A percentile compares a stretch with the other conserved stretches of the same genome.
Conservation (phyloP, 805 yeast species). For the Starmerella scarabaei region DNA sequence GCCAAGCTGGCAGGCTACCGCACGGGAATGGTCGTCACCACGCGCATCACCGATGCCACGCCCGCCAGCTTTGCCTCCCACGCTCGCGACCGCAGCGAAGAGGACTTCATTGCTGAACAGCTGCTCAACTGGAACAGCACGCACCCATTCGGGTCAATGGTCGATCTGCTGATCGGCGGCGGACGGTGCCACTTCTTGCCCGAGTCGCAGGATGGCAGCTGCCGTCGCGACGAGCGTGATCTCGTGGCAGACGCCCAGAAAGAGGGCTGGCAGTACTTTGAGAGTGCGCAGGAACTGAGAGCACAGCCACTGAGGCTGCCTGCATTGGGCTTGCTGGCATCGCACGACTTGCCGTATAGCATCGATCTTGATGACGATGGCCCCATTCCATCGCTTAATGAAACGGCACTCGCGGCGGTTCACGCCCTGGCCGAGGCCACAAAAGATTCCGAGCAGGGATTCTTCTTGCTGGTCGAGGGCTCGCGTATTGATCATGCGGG, state of each 20-base stretch:
- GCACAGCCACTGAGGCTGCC: constrained; percentile 37
- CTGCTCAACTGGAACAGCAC: constrained; percentile 48
- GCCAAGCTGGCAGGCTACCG: constrained; percentile 65
- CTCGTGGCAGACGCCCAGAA: constrained; percentile 49
- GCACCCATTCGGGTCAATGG: constrained; percentile 72
- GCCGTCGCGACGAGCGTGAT: constrained; percentile 59
- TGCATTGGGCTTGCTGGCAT: constrained; percentile 60
- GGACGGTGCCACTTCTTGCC: constrained; percentile 66
- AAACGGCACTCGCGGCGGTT: constrained; percentile 63
- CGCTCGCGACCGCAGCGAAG: constrained; percentile 60
- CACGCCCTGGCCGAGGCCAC: constrained; percentile 55
- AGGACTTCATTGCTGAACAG: constrained; percentile 76
- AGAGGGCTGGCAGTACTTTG: constrained; percentile 54
- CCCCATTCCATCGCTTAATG: constrained; percentile 60
- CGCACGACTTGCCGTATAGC: constrained; percentile 71
- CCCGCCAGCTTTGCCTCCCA: constrained; percentile 86
- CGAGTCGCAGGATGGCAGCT: constrained; percentile 37
- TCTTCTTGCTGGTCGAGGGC: constrained; percentile 78
- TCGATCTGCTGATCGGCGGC: constrained; percentile 84
- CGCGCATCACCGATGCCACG: constrained; percentile 87
- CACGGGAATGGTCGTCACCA: constrained; percentile 87
- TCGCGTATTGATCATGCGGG: constrained; percentile 94
- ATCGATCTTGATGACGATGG: constrained; percentile 41
- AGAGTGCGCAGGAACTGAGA: constrained; percentile 49
- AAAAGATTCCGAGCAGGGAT: constrained; percentile 63